Conservation (phyloP, 2,329 filamentous ascomycete genomes). For the Arthrocladium fulminans region DNA sequence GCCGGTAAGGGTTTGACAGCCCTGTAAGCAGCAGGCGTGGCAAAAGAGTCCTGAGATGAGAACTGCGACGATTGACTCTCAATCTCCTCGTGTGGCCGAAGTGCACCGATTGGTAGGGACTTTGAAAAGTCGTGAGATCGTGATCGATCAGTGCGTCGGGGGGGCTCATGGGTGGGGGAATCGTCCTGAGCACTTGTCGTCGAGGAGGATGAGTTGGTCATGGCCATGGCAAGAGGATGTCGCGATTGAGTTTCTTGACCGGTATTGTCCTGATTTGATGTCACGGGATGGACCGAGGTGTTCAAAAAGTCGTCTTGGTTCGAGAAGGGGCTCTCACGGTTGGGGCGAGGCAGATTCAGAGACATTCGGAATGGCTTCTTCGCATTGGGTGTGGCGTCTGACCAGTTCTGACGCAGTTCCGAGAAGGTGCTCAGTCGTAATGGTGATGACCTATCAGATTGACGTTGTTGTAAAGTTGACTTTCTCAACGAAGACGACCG, state of each 20-base stretch:
- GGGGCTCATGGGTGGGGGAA: constrained; percentile 54
- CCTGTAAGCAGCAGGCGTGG: constrained; percentile 70
- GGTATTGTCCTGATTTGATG: constrained; percentile 26
- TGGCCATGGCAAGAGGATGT: constrained; percentile 76
- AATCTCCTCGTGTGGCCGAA: constrained; percentile 42
- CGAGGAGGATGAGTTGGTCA: constrained; percentile 76
- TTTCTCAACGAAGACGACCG: constrained; percentile 70
- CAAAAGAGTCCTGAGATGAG: constrained; percentile 47
- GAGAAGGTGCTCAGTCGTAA: constrained; percentile 28
- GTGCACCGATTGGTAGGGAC: constrained; percentile 61
- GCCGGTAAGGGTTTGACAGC: constrained; percentile 66
- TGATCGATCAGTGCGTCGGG: constrained; percentile 41
- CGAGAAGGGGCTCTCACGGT: constrained; percentile 58
- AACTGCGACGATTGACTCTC: constrained; percentile 39
- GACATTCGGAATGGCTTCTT: constrained; percentile 63
- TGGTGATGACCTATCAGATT: constrained; percentile 56
- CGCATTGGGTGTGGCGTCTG: constrained; percentile 45
- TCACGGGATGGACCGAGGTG: constrained; percentile 46
- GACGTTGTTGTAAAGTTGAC: constrained; percentile 79
- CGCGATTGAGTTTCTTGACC: constrained; percentile 34
- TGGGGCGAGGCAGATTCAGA: constrained; percentile 60
- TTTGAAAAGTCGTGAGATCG: constrained; percentile 44
- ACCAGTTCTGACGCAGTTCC: constrained; percentile 37
- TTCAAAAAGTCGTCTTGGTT: constrained; percentile 44
- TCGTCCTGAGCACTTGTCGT: constrained; percentile 69